A percentile compares a stretch with the other conserved stretches of the same genome.
These are phyloP conservation scores for Grammothele lineata DNA, from an alignment of 768 basidiomycete genomes.

Conservation along the genomic window DNA sequence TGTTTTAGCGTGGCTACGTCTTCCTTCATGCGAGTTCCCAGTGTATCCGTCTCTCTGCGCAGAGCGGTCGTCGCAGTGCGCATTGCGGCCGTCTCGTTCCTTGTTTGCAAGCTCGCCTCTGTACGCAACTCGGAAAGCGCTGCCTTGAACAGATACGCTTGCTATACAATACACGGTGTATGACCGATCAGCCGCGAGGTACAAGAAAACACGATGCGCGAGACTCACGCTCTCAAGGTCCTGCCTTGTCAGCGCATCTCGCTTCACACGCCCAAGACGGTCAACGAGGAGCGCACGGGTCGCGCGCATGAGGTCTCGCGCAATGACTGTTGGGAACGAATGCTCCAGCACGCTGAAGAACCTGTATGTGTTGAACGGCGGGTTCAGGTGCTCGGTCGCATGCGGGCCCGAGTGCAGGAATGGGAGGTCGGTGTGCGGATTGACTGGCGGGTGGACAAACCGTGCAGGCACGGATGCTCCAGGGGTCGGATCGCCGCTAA, in stretches of 20 bases:
- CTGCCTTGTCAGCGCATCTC: conserved; percentile 69
- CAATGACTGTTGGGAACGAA: conserved; percentile 70
- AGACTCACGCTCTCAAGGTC: conserved; percentile 79
- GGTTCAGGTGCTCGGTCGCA: conserved; percentile 47
- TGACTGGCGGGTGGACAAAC: conserved; percentile 10
- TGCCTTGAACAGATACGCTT: conserved; percentile 94
- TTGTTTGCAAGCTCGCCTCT: conserved; percentile 75
- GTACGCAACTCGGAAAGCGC: conserved; percentile 87
- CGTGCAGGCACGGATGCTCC: conserved; percentile 8
- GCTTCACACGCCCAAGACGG: conserved; percentile 62
- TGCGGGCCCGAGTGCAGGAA: conserved; percentile 9
- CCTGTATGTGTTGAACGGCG: conserved; percentile 80
- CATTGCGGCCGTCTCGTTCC: conserved; percentile 83
- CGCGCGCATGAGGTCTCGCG: conserved; percentile 79
- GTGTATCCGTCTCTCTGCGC: conserved; percentile 78
- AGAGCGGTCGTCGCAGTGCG: conserved; percentile 71
- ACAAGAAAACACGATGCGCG: neutral
- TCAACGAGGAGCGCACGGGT: conserved; percentile 78
- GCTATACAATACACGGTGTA: conserved; percentile 38
- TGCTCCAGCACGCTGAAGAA: conserved; percentile 71
- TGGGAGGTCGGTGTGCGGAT: conserved; percentile 15
- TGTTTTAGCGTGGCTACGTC: conserved; percentile 86
- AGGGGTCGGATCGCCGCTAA: neutral
- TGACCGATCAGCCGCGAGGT: no score
- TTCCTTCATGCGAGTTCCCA: conserved; percentile 92